These are phyloP conservation scores for Xylaria sp. DNA, from an alignment of 495 filamentous ascomycete species.

Conservation along the genomic window DNA sequence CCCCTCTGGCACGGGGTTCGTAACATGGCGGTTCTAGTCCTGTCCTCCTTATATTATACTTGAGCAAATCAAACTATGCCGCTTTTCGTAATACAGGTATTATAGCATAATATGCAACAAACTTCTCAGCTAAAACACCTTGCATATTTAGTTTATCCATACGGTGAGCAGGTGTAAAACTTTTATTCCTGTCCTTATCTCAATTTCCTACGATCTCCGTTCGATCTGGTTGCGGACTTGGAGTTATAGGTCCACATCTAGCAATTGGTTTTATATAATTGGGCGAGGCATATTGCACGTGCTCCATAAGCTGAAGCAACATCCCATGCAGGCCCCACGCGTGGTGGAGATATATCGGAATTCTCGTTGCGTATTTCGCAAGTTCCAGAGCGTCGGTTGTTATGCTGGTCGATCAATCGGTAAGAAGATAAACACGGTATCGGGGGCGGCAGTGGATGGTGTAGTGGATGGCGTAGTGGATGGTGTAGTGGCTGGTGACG, in stretches of 20 bases:
- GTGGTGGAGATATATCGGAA: not conserved
- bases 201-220: not conserved
- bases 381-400: not conserved
- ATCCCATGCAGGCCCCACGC: not conserved
- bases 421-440: not conserved
- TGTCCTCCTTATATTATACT: not conserved
- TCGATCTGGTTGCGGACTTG: not conserved
- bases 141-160: not conserved
- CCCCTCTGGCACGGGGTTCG: too few relatives aligned
- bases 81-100: not conserved
- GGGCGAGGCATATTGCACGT: too few relatives aligned
- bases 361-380: not conserved
- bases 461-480: too few relatives aligned
- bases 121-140: not conserved
- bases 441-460: too few relatives aligned
- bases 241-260: not conserved
- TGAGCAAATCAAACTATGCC: not conserved
- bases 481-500: not conserved
- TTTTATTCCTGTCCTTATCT: not conserved
- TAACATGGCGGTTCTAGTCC: too few relatives aligned
- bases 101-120: not conserved
- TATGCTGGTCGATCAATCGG: not conserved
- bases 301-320: not conserved
- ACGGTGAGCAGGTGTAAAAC: not conserved
- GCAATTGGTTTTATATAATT: not conserved